Percentiles rank a stretch among this genome's conserved stretches.
Conservation (phyloP, 2,329 filamentous ascomycete genomes). For the Dactylellina drechsleri region DNA sequence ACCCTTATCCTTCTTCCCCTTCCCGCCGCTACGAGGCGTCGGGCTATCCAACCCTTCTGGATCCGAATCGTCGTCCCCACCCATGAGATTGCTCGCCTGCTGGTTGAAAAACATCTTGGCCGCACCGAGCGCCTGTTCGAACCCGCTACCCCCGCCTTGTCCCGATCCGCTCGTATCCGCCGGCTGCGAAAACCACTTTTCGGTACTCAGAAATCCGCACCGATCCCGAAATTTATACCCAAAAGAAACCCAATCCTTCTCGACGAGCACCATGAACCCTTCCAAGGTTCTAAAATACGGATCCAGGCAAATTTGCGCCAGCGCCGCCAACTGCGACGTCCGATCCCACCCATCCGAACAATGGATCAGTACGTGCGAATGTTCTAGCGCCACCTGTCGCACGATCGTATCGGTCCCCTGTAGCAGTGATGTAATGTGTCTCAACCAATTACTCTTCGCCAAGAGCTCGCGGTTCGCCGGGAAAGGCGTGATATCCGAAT, state of each 20-base stretch:
- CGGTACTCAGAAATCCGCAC: constrained; percentile 85
- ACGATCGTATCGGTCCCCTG: constrained; percentile 87
- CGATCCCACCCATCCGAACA: constrained; percentile 99
- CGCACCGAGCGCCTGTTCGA: constrained; percentile 84
- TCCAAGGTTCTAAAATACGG: constrained; percentile 94
- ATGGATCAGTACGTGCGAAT: constrained; percentile 95
- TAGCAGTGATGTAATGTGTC: constrained; percentile 84
- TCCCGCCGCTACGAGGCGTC: constrained; percentile 49
- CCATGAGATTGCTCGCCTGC: constrained; percentile 66
- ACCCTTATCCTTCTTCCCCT: constrained; percentile 52
- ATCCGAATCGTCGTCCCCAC: constrained; percentile 71
- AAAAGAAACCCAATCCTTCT: constrained; percentile 98
- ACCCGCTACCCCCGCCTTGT: constrained; percentile 64
- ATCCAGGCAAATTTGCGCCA: constrained; percentile 92
- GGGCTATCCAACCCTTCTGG: constrained; percentile 66
- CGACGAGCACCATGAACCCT: constrained; percentile 91
- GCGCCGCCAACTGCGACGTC: constrained; percentile 89
- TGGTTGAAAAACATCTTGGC: constrained; percentile 92
- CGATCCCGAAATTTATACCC: constrained; percentile 96
- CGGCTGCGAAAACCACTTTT: constrained; percentile 89
- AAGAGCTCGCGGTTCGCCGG: constrained; percentile 84
- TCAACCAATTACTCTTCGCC: constrained; percentile 86
- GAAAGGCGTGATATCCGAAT: constrained; percentile 85
- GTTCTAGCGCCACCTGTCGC: constrained; percentile 85
- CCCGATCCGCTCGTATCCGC: constrained; percentile 76